Evolutionary conservation across 495 filamentous ascomycete genomes (phyloP).

Genomic region (Penicillium daleae): DNA sequence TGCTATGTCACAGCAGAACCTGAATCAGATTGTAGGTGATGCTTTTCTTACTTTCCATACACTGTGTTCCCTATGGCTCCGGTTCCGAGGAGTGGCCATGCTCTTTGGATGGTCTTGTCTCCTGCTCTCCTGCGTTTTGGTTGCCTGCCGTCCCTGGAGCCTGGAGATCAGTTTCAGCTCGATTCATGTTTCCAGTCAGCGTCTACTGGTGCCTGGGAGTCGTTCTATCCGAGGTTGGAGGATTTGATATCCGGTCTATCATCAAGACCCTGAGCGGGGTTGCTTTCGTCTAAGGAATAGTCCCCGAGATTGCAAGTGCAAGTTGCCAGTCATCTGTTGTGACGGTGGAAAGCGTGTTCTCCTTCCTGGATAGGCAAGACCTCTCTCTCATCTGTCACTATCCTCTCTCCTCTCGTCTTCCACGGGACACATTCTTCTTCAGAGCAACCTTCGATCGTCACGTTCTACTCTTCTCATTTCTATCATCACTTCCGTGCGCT

Average conservation of each 20-base stretch:
- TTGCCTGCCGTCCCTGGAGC: neutral
- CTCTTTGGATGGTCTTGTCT: neutral
- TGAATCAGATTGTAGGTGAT: conserved; percentile 89
- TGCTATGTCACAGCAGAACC: conserved; percentile 76
- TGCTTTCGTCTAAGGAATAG: neutral
- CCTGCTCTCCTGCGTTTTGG: neutral
- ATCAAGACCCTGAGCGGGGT: neutral
- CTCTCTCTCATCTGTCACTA: neutral
- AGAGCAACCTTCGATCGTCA: neutral
- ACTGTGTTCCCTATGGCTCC: neutral
- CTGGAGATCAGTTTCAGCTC: neutral
- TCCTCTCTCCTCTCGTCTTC: neutral
- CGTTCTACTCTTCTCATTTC: neutral
- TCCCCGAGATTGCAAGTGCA: neutral
- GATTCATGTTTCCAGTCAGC: neutral
- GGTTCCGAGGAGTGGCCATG: neutral
- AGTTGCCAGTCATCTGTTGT: neutral
- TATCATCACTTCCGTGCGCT: neutral
- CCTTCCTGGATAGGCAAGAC: neutral
- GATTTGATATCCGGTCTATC: neutral
- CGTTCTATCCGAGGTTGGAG: neutral
- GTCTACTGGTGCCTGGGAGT: neutral
- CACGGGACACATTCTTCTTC: neutral
- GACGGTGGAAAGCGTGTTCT: neutral
- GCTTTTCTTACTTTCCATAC: neutral